phyloP scores from a whole-genome alignment of 352 stramenopile genomes.

The Elongisporangium undulatum region DNA sequence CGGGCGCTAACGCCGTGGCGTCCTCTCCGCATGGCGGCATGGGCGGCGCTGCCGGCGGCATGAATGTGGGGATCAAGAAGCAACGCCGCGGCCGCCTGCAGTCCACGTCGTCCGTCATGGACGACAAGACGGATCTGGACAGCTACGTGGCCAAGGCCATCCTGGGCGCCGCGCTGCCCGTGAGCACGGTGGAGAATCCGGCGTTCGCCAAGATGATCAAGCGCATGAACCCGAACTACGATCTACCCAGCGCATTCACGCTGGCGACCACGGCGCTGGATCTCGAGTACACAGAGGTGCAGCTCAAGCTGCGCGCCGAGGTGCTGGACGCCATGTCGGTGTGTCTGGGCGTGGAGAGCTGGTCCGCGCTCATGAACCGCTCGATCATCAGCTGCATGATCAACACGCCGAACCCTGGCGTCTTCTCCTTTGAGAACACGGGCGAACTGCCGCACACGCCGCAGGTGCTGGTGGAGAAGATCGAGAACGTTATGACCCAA shows the following conservation, averaged over 20 bases:
- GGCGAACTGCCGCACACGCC: slow-evolving; percentile 36
- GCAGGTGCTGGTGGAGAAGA: slow-evolving; percentile 45
- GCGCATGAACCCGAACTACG: slow-evolving; percentile 44
- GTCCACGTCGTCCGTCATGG: slow-evolving; percentile 15
- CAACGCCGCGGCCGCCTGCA: slow-evolving; percentile 13
- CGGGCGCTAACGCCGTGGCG: not conserved
- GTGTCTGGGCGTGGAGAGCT: slow-evolving; percentile 54
- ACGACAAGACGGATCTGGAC: slow-evolving; percentile 54
- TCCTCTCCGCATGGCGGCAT: not conserved
- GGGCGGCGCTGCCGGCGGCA: slow-evolving; percentile 5
- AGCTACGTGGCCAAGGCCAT: slow-evolving; percentile 55
- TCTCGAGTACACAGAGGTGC: slow-evolving; percentile 55
- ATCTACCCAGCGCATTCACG: slow-evolving; percentile 38
- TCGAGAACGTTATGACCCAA: slow-evolving; percentile 57
- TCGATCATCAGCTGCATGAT: slow-evolving; percentile 54
- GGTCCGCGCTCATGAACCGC: slow-evolving; percentile 28
- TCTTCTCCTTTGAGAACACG: slow-evolving; percentile 62
- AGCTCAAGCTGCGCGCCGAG: slow-evolving; percentile 53
- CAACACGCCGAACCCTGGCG: slow-evolving; percentile 38
- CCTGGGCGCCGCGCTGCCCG: slow-evolving; percentile 40
- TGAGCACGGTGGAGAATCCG: slow-evolving; percentile 52
- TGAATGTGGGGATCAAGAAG: slow-evolving; percentile 16
- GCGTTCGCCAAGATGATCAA: slow-evolving; percentile 64
- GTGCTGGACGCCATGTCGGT: slow-evolving; percentile 42
- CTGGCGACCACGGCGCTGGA: slow-evolving; percentile 50